These are phyloP conservation scores for Dactylorhiza incarnata DNA, from an alignment of 106 monocot species.

Conservation along the genomic window DNA sequence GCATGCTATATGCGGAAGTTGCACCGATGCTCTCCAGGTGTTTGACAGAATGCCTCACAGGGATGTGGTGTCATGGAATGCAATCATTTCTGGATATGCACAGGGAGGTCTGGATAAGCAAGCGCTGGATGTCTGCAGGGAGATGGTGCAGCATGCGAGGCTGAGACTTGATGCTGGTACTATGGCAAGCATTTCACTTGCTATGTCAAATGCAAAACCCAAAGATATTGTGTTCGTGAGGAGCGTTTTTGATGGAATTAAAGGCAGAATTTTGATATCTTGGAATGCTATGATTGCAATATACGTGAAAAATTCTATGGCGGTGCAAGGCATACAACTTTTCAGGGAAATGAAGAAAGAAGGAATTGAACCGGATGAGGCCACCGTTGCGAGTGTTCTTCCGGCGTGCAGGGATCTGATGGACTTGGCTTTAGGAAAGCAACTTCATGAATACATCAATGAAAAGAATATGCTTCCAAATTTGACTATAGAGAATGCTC, in stretches of 20 bases:
- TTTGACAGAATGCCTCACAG: conserved; percentile 46
- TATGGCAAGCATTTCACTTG: conserved; percentile 66
- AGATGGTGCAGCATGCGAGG: conserved; percentile 22
- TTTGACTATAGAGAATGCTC: conserved; percentile 69
- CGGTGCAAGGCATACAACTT: conserved; percentile 45
- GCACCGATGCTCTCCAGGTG: conserved; percentile 18
- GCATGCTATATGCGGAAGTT: conserved; percentile 26
- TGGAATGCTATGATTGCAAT: conserved; percentile 93
- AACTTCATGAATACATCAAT: conserved; percentile 41
- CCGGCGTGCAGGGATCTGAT: conserved; percentile 67
- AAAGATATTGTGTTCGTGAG: conserved; percentile 27
- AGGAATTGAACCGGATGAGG: conserved; percentile 45
- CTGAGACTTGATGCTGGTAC: conserved; percentile 63
- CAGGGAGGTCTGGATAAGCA: conserved; percentile 21
- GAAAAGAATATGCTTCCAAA: conserved; percentile 50
- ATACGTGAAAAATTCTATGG: conserved; percentile 53
- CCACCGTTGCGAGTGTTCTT: conserved; percentile 67
- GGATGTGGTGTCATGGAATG: conserved; percentile 82
- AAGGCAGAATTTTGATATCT: conserved; percentile 37
- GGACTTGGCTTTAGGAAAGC: conserved; percentile 45
- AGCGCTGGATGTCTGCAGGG: conserved; percentile 42
- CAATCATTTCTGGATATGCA: conserved; percentile 60
- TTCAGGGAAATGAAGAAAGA: conserved; percentile 53
- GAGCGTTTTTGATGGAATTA: conserved; percentile 61
- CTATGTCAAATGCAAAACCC: conserved; percentile 22